Conservation (phyloP, 257 asterid species). For the Solanum pinnatisectum region DNA sequence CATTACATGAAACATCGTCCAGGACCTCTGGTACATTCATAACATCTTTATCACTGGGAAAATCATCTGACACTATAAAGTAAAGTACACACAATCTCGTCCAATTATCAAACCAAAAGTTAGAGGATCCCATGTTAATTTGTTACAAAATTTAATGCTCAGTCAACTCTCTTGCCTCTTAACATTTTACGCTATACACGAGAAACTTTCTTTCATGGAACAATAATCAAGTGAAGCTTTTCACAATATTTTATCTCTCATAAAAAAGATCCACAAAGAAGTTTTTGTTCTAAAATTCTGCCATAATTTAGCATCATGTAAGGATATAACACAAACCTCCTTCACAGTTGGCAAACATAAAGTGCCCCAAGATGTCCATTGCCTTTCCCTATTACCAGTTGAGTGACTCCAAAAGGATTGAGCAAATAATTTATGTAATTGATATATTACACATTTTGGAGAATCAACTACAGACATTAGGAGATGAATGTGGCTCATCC, state of each 20-base stretch:
- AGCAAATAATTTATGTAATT: neutral
- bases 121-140: neutral
- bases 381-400: neutral
- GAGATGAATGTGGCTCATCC: neutral
- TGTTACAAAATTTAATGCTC: neutral
- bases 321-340: neutral
- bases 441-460: neutral
- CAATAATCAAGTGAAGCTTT: neutral
- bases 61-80: neutral
- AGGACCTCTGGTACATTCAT: neutral
- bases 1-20: neutral
- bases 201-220: neutral
- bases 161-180: neutral
- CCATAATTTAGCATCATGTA: neutral
- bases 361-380: neutral
- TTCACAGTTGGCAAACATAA: neutral
- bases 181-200: neutral
- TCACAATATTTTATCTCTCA: neutral
- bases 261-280: neutral
- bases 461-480: neutral
- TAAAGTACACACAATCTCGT: neutral
- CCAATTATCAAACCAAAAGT: neutral
- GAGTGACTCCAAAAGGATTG: neutral
- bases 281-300: neutral
- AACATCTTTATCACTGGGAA: neutral